A percentile compares a stretch with the other conserved stretches of the same genome.
Conservation (phyloP, 352 stramenopile genomes). For the Globisporangium takayamanum region DNA sequence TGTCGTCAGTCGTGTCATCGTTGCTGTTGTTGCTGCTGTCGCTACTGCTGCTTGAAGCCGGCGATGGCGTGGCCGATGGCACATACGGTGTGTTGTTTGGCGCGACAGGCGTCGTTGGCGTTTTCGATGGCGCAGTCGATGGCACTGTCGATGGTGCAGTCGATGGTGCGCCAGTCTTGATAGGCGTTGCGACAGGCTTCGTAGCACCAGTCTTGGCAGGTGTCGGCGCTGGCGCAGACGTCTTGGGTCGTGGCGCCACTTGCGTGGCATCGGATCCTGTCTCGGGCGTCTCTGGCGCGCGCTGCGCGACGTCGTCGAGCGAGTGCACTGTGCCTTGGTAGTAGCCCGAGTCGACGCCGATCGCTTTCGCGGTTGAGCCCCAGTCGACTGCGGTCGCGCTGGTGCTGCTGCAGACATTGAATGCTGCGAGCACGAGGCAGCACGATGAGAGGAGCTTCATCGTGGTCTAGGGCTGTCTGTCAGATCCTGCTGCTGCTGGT, state of each 20-base stretch:
- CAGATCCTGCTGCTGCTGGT: background rate
- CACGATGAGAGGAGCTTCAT: conserved; percentile 13
- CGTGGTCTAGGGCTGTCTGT: background rate
- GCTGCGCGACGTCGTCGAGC: conserved; percentile 11
- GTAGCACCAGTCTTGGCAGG: background rate
- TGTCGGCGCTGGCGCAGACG: background rate
- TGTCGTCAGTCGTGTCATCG: background rate
- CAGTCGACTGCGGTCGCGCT: background rate
- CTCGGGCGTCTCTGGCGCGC: background rate
- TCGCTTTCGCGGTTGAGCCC: background rate
- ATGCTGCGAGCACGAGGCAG: conserved; percentile 11
- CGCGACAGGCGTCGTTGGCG: background rate
- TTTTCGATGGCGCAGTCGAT: background rate
- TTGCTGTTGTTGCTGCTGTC: conserved; percentile 2
- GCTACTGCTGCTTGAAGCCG: background rate
- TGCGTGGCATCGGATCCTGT: background rate
- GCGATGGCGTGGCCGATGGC: background rate
- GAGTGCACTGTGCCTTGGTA: conserved; percentile 6
- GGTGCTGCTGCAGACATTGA: conserved; percentile 3
- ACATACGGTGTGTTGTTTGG: background rate
- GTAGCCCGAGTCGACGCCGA: conserved; percentile 8
- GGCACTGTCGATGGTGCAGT: background rate
- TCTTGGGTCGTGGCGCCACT: background rate
- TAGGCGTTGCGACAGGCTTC: background rate
- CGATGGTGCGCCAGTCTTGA: background rate